Conservation (phyloP, 768 basidiomycete species). For the Hemileccinum impolitum region DNA sequence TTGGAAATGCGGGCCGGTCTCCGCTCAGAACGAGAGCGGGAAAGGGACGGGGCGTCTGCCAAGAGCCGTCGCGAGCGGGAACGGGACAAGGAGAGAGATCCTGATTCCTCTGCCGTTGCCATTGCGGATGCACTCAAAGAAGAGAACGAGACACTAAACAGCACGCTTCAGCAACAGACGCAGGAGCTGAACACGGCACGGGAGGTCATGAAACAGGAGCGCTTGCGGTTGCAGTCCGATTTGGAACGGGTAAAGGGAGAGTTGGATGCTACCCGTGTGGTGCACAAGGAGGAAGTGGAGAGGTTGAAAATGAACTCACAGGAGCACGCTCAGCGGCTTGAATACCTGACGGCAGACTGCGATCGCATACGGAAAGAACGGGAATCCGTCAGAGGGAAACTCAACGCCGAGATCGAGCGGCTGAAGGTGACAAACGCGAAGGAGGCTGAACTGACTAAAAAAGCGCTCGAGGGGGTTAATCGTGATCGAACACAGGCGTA, state of each 20-base stretch:
- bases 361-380: constrained; percentile 25
- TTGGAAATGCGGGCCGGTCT: constrained; percentile 13
- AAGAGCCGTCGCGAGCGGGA: constrained; percentile 19
- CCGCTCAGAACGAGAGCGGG: constrained; percentile 11
- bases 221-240: constrained; percentile 10
- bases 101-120: background rate
- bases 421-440: constrained; percentile 13
- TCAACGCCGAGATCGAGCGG: constrained; percentile 23
- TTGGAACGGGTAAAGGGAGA: constrained; percentile 14
- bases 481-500: constrained; percentile 17
- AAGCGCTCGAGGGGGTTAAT: constrained; percentile 26
- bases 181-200: constrained; percentile 10
- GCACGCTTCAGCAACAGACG: constrained; percentile 14
- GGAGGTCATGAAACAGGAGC: constrained; percentile 13
- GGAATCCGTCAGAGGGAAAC: constrained; percentile 13
- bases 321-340: constrained; percentile 18
- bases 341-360: constrained; percentile 19
- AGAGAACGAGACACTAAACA: constrained; percentile 24
- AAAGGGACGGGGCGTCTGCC: constrained; percentile 9
- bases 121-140: constrained; percentile 15
- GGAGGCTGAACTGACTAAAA: constrained; percentile 15
- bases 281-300: constrained; percentile 14
- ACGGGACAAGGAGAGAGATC: constrained; percentile 15
- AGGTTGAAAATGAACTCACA: constrained; percentile 15
- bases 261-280: constrained; percentile 1